A percentile compares a stretch with the other conserved stretches of the same genome.
Evolutionary conservation across 306 rosid genomes (phyloP).

Genomic region (Sphenostylis stenocarpa): DNA sequence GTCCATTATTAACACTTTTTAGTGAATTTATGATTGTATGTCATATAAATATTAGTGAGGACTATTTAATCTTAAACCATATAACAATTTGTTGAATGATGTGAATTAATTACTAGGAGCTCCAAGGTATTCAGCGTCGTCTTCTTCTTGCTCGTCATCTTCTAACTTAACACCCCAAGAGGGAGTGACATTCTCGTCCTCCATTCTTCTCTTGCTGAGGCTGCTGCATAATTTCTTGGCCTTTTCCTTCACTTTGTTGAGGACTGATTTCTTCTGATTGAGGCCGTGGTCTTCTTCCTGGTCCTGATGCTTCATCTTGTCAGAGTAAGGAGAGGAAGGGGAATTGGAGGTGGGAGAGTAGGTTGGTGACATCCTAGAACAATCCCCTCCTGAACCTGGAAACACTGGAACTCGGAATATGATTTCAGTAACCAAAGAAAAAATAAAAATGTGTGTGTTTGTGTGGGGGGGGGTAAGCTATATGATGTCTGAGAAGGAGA

Average conservation of each 20-base stretch:
- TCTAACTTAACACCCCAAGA: constrained; percentile 59
- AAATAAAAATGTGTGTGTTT: too few species aligned
- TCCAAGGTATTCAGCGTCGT: constrained; percentile 81
- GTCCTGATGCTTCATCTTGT: constrained; percentile 44
- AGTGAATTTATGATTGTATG: neutral
- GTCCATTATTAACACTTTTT: neutral
- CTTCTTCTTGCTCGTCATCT: constrained; percentile 39
- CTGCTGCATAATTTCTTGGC: constrained; percentile 65
- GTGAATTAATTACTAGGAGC: constrained; percentile 71
- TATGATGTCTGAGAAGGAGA: too few species aligned
- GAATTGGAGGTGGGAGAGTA: constrained; percentile 29
- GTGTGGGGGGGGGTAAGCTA: too few species aligned
- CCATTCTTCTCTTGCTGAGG: constrained; percentile 70
- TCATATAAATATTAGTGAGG: neutral
- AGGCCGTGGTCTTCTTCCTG: constrained; percentile 56
- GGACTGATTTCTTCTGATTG: constrained; percentile 80
- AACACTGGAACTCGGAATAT: neutral
- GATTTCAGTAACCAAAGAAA: neutral
- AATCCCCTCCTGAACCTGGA: constrained; percentile 48
- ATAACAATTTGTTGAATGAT: neutral
- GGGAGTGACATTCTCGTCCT: constrained; percentile 51
- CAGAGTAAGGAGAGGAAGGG: constrained; percentile 38
- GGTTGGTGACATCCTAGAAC: constrained; percentile 41
- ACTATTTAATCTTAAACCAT: neutral
- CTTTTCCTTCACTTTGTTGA: constrained; percentile 77